These are phyloP conservation scores for Geotrichum carabidarum DNA, from an alignment of 1,139 yeast genomes.

Conservation along the genomic window DNA sequence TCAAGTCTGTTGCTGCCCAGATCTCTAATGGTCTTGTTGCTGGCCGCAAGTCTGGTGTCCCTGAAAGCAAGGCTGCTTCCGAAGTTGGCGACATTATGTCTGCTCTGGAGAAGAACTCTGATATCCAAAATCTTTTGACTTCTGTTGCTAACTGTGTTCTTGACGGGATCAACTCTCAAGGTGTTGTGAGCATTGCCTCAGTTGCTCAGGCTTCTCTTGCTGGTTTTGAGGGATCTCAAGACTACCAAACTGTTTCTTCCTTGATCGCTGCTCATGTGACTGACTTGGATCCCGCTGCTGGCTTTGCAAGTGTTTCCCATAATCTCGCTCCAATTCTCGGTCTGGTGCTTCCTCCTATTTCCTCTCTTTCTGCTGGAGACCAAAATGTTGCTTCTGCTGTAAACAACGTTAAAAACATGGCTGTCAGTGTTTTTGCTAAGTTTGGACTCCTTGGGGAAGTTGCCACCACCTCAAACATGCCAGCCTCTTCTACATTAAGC, in stretches of 20 bases:
- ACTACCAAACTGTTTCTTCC: conserved; percentile 18
- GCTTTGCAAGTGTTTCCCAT: conserved; percentile 16
- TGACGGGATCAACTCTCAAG: conserved; percentile 20
- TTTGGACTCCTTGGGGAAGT: background rate
- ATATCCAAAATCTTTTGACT: conserved; percentile 19
- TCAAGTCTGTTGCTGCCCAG: conserved; percentile 19
- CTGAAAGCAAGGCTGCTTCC: conserved; percentile 19
- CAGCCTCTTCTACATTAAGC: conserved; percentile 1
- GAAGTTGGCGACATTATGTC: conserved; percentile 22
- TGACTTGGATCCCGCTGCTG: conserved; percentile 20
- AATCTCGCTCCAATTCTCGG: conserved; percentile 20
- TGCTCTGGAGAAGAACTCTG: conserved; percentile 18
- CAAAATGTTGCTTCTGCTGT: conserved; percentile 20
- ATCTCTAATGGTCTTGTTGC: conserved; percentile 21
- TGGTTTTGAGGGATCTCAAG: conserved; percentile 20
- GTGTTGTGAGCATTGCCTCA: conserved; percentile 17
- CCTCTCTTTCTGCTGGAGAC: conserved; percentile 20
- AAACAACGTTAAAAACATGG: conserved; percentile 11
- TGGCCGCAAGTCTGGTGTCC: conserved; percentile 20
- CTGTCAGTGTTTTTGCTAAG: background rate
- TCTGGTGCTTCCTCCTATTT: conserved; percentile 18
- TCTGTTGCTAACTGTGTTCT: conserved; percentile 19
- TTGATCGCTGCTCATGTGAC: conserved; percentile 15
- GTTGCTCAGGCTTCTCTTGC: conserved; percentile 21
- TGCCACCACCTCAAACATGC: background rate